Conservation (phyloP, 2,329 filamentous ascomycete species). For the Tolypocladium sp. region DNA sequence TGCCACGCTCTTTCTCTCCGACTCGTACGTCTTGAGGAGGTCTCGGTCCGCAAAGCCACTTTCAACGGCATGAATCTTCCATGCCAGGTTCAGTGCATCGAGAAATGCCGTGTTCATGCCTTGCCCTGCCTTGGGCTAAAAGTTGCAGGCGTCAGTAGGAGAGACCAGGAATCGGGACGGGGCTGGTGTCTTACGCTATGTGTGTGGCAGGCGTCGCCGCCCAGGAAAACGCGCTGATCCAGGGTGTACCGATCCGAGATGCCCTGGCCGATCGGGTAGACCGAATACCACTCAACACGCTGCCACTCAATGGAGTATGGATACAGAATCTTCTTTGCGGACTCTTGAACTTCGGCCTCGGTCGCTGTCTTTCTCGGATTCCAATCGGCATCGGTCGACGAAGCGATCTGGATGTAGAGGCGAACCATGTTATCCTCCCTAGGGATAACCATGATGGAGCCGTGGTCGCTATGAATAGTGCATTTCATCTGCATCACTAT, state of each 20-base stretch:
- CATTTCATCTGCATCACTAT: slow-evolving; percentile 56
- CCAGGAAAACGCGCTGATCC: slow-evolving; percentile 63
- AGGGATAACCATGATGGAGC: slow-evolving; percentile 74
- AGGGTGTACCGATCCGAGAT: slow-evolving; percentile 60
- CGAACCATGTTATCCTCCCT: slow-evolving; percentile 60
- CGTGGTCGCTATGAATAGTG: slow-evolving; percentile 64
- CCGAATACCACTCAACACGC: slow-evolving; percentile 63
- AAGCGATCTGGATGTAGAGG: slow-evolving; percentile 60
- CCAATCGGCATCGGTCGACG: slow-evolving; percentile 52
- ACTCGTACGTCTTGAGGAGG: slow-evolving; percentile 76
- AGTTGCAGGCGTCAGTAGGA: slow-evolving; percentile 8
- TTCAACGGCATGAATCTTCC: slow-evolving; percentile 93
- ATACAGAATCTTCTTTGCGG: slow-evolving; percentile 55
- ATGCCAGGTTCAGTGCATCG: slow-evolving; percentile 82
- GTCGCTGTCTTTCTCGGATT: slow-evolving; percentile 55
- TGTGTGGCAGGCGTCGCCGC: slow-evolving; percentile 71
- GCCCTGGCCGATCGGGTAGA: slow-evolving; percentile 68
- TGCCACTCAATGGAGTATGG: slow-evolving; percentile 63
- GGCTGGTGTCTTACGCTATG: slow-evolving; percentile 48
- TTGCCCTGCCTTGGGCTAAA: slow-evolving; percentile 66
- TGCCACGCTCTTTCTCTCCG: slow-evolving; percentile 75
- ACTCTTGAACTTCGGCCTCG: slow-evolving; percentile 52
- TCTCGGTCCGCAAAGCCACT: slow-evolving; percentile 67
- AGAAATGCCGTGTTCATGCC: slow-evolving; percentile 76
- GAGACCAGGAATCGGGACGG: neutral